Base-by-base conservation (phyloP, 1,284 basidiomycete species). In the Cryptococcus sp. region DNA sequence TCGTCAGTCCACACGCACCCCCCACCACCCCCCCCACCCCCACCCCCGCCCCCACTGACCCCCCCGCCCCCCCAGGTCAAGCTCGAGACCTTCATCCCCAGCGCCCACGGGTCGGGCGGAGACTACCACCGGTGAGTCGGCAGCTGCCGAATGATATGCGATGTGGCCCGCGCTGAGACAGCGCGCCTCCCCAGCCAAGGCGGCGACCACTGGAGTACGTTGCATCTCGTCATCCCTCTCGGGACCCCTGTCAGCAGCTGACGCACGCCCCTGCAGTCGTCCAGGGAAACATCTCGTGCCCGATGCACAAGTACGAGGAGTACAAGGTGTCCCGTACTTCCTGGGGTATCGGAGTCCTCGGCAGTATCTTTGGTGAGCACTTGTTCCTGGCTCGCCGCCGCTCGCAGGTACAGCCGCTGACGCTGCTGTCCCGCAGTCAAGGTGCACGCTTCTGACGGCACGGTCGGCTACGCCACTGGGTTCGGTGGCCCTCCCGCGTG, bases 401-500 rank as follows among this genome's bases (percentile, higher is more conserved):
- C 9, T 18, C 36, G 44, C 47, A 38, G 12, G 46, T 18, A 33
- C 23, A 33, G 28, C 28, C 4, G 28, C 28, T 33, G 28, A 33
- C 28, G 28, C 28, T 33, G 9, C 28, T 9, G 4, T 1, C 15
- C 16, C 15, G 42, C 28, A 60, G 68, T 70, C 59, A 79, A 80
- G 62, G 61, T 83, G 49, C 78, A 79, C 35, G 81, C 81, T 1
- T 75, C 76, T 11, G 80, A 82, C 62, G 82, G 82, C 16, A 78
- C 77, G 0, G 70, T 77, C 43, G 79, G 82, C 18, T 79, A 82
- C 54, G 79, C 80, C 1, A 81, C 81, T n/a, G 78, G 77, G 18
- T 80, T 82, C 58, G 82, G 81, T 35, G 81, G 82, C 1, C 81
- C 80, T 1, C 81, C 82, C 2, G 80, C 80, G 0, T 82, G 81